These are phyloP conservation scores for Tolypocladium pustulatum DNA, from an alignment of 2,329 filamentous ascomycete species.

Conservation along the genomic window DNA sequence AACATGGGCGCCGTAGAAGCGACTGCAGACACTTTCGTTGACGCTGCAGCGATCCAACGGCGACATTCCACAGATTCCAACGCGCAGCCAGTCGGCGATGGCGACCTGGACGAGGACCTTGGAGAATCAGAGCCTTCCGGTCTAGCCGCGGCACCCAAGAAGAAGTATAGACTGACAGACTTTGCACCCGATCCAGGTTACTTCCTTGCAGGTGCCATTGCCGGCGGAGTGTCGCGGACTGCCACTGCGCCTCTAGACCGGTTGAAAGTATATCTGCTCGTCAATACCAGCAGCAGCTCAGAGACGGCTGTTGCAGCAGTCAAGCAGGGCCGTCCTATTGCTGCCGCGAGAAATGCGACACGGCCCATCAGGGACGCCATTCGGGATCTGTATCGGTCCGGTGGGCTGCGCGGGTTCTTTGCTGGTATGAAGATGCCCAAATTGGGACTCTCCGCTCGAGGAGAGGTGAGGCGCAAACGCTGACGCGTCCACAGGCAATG, in stretches of 20 bases:
- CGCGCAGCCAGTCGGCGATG: slow-evolving; percentile 19
- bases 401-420: slow-evolving; percentile 82
- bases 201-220: slow-evolving; percentile 89
- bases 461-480: not conserved
- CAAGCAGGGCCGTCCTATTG: slow-evolving; percentile 57
- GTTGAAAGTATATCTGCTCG: slow-evolving; percentile 93
- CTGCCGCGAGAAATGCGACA: slow-evolving; percentile 54
- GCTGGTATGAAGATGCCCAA: slow-evolving; percentile 52
- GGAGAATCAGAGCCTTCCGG: slow-evolving; percentile 20
- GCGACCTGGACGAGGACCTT: slow-evolving; percentile 20
- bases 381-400: slow-evolving; percentile 72
- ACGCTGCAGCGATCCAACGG: slow-evolving; percentile 13
- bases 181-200: slow-evolving; percentile 88
- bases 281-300: slow-evolving; percentile 54
- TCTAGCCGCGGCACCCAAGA: slow-evolving; percentile 22
- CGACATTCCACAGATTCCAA: slow-evolving; percentile 11
- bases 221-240: slow-evolving; percentile 89
- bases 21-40: slow-evolving; percentile 10
- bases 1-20: slow-evolving; percentile 5
- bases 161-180: slow-evolving; percentile 48
- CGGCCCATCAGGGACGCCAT: slow-evolving; percentile 63
- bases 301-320: slow-evolving; percentile 52
- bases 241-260: slow-evolving; percentile 93
- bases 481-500: slow-evolving; percentile 58
- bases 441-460: not conserved